Evolutionary conservation across 352 stramenopile genomes (phyloP).

Genomic region (Plasmopara halstedii): DNA sequence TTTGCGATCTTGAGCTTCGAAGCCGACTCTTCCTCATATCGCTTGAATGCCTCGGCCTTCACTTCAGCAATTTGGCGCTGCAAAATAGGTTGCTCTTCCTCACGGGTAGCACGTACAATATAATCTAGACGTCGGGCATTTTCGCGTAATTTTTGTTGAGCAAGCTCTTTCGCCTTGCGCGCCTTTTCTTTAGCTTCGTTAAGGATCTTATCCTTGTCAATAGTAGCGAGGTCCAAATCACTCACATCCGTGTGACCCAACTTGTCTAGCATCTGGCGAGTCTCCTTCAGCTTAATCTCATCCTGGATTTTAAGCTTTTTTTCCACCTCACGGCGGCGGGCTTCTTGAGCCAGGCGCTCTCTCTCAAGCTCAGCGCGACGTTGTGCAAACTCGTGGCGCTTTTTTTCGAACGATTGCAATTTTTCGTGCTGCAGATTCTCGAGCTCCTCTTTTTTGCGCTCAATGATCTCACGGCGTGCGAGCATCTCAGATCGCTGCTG

Average conservation of each 20-base stretch:
- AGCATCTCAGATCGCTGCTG: constrained; percentile 83
- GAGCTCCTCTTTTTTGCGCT: constrained; percentile 95
- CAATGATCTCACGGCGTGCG: constrained; percentile 90
- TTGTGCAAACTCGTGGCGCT: constrained; percentile 66
- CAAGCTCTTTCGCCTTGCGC: constrained; percentile 92
- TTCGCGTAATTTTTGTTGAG: constrained; percentile 90
- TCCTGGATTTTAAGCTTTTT: constrained; percentile 95
- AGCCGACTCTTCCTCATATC: constrained; percentile 70
- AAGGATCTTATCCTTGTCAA: constrained; percentile 77
- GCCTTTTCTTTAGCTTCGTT: constrained; percentile 93
- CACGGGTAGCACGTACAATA: constrained; percentile 92
- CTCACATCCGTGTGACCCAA: constrained; percentile 63
- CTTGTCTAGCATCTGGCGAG: constrained; percentile 71
- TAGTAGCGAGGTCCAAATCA: constrained; percentile 61
- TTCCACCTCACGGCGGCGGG: constrained; percentile 84
- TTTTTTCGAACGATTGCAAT: constrained; percentile 77
- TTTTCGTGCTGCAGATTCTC: constrained; percentile 92
- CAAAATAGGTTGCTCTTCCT: constrained; percentile 91
- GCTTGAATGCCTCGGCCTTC: constrained; percentile 55
- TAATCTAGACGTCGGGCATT: constrained; percentile 93
- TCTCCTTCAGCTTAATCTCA: constrained; percentile 92
- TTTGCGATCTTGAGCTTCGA: constrained; percentile 78
- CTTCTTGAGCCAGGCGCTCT: constrained; percentile 69
- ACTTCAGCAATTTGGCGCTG: constrained; percentile 77
- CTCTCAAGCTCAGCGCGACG: constrained; percentile 67